These are phyloP conservation scores for Fusarium bactridioides DNA, from an alignment of 2,329 filamentous ascomycete genomes.

Conservation along the genomic window DNA sequence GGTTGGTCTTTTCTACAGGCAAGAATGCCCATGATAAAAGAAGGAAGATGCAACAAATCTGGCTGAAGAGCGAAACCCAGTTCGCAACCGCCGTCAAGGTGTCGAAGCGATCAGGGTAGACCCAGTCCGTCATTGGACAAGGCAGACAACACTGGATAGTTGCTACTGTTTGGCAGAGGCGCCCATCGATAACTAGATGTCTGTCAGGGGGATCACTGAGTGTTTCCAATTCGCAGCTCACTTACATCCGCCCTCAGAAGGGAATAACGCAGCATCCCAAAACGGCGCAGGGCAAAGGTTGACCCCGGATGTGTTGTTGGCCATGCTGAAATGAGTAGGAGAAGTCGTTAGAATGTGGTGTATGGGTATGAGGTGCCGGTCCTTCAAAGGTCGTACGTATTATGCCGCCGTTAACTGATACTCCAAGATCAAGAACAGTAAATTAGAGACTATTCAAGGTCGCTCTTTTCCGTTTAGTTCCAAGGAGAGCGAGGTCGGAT, in stretches of 20 bases:
- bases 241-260: conserved; percentile 70
- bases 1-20: conserved; percentile 86
- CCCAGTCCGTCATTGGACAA: conserved; percentile 85
- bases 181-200: conserved; percentile 62
- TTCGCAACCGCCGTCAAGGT: conserved; percentile 73
- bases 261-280: conserved; percentile 69
- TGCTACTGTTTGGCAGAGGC: conserved; percentile 59
- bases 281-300: conserved; percentile 73
- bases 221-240: not conserved
- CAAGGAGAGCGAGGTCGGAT: not conserved
- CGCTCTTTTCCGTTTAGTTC: not conserved
- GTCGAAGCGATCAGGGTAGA: conserved; percentile 67
- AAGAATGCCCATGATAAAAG: conserved; percentile 81
- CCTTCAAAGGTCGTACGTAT: not conserved
- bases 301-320: conserved; percentile 50
- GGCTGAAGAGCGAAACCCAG: conserved; percentile 81
- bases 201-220: conserved; percentile 6
- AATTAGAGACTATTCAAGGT: not conserved
- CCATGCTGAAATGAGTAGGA: conserved; percentile 35
- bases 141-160: conserved; percentile 81
- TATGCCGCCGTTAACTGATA: not conserved
- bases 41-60: conserved; percentile 77
- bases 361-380: conserved; percentile 14
- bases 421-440: not conserved
- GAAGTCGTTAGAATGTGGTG: not conserved